Percentiles rank a stretch among this genome's conserved stretches.
These are phyloP conservation scores for Hygrophoropsis aurantiaca DNA, from an alignment of 768 basidiomycete genomes.

Conservation along the genomic window DNA sequence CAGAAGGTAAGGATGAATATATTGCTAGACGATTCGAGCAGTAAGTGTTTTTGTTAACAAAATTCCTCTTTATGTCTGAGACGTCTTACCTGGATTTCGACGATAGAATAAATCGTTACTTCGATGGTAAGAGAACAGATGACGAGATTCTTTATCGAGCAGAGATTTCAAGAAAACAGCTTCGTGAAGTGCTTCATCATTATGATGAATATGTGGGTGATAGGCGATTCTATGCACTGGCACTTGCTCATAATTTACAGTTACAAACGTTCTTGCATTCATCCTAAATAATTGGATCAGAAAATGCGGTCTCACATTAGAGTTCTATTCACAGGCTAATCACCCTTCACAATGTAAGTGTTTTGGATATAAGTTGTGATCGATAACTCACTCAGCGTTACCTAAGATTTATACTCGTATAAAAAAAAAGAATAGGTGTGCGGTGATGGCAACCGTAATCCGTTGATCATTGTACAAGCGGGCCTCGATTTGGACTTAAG, in stretches of 20 bases:
- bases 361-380: no score
- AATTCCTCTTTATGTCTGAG: no score
- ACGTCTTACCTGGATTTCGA: not conserved
- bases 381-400: no score
- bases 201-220: constrained; percentile 84
- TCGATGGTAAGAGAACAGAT: constrained; percentile 88
- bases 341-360: no score
- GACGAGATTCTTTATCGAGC: constrained; percentile 93
- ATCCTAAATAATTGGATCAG: constrained; percentile 22
- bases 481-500: no score
- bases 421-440: no score
- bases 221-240: not conserved
- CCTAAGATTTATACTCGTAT: no score
- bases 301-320: no score
- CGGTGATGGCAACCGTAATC: no score
- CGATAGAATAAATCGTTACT: constrained; percentile 83
- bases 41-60: constrained; percentile 42
- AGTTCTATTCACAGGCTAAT: no score
- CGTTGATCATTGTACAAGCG: no score
- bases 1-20: constrained; percentile 70
- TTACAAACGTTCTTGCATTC: constrained; percentile 48
- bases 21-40: constrained; percentile 75
- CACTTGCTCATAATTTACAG: constrained; percentile 20
- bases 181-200: constrained; percentile 79
- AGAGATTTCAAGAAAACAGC: constrained; percentile 78